Percentiles rank a stretch among this genome's conserved stretches.
Evolutionary conservation across 1,139 yeast genomes (phyloP).

Genomic region (Blastobotrys proliferans): DNA sequence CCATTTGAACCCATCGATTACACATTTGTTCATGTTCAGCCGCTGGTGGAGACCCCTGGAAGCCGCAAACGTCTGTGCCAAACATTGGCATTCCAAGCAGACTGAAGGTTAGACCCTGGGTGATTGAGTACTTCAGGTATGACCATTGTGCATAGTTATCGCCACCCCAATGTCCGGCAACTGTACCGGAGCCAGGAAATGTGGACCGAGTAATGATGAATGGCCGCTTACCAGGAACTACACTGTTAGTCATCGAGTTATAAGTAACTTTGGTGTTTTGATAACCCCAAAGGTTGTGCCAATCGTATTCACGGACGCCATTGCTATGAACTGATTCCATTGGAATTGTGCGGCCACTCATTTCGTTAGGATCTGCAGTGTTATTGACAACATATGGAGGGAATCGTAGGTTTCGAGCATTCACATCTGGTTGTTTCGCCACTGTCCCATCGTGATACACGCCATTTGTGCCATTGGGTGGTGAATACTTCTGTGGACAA

Average conservation of each 20-base stretch:
- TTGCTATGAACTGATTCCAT: conserved; percentile 36
- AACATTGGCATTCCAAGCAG: conserved; percentile 22
- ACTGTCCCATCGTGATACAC: conserved; percentile 23
- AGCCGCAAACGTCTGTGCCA: conserved; percentile 24
- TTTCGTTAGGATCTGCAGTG: conserved; percentile 21
- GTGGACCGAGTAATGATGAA: conserved; percentile 22
- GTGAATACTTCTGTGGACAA: conserved; percentile 28
- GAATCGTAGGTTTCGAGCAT: conserved; percentile 34
- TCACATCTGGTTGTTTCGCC: conserved; percentile 29
- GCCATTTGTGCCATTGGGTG: conserved; percentile 18
- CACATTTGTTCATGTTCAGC: conserved; percentile 20
- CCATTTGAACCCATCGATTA: conserved; percentile 22
- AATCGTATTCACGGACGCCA: conserved; percentile 35
- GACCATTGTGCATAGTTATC: conserved; percentile 22
- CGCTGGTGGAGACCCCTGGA: conserved; percentile 6
- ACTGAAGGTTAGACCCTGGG: conserved; percentile 19
- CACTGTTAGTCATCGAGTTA: conserved; percentile 8
- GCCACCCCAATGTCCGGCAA: conserved; percentile 25
- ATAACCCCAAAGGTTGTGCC: conserved; percentile 21
- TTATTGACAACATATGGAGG: conserved; percentile 37
- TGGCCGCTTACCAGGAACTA: conserved; percentile 20
- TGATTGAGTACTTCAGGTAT: conserved; percentile 16
- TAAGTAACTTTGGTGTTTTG: conserved; percentile 17
- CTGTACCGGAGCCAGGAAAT: conserved; percentile 21
- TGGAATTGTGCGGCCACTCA: conserved; percentile 34